These are phyloP conservation scores for Linnemannia hyalina DNA, from an alignment of 192 early-diverging fungal genomes.

Conservation along the genomic window DNA sequence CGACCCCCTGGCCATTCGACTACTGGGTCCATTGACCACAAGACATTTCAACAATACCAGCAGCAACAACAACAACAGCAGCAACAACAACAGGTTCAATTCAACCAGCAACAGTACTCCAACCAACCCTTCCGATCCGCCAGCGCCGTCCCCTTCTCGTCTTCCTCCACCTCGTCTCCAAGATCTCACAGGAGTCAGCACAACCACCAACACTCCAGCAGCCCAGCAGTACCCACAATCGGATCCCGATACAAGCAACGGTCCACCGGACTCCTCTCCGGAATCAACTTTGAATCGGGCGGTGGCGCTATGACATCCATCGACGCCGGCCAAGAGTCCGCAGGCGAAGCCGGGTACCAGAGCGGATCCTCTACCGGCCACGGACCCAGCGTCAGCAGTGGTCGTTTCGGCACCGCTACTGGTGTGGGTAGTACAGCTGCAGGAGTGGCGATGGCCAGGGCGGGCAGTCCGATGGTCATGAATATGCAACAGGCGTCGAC, in stretches of 20 bases:
- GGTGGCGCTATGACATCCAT: conserved; percentile 51
- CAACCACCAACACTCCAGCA: conserved; percentile 6
- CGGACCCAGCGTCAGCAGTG: conserved; percentile 2
- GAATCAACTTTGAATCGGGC: conserved; percentile 45
- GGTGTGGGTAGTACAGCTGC: not conserved
- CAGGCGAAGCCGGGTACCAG: conserved; percentile 35
- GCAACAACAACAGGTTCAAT: conserved; percentile 25
- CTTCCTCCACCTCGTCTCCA: not conserved
- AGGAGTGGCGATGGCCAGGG: conserved; percentile 13
- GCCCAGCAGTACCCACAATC: conserved; percentile 10
- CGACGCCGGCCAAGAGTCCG: conserved; percentile 42
- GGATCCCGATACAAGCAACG: conserved; percentile 45
- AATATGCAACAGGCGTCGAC: conserved; percentile 36
- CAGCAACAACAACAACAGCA: conserved; percentile 11
- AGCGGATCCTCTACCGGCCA: conserved; percentile 26
- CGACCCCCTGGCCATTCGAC: conserved; percentile 4
- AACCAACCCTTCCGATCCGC: conserved; percentile 24
- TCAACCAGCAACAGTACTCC: conserved; percentile 40
- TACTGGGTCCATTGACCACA: not conserved
- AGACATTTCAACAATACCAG: not conserved
- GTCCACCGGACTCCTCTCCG: conserved; percentile 34
- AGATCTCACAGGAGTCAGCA: not conserved
- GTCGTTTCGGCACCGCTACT: not conserved
- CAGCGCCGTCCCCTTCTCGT: conserved; percentile 38
- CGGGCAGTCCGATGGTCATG: conserved; percentile 45